A percentile compares a stretch with the other conserved stretches of the same genome.
Evolutionary conservation across 768 basidiomycete genomes (phyloP).

Genomic region (Xerocomus spinulosus): DNA sequence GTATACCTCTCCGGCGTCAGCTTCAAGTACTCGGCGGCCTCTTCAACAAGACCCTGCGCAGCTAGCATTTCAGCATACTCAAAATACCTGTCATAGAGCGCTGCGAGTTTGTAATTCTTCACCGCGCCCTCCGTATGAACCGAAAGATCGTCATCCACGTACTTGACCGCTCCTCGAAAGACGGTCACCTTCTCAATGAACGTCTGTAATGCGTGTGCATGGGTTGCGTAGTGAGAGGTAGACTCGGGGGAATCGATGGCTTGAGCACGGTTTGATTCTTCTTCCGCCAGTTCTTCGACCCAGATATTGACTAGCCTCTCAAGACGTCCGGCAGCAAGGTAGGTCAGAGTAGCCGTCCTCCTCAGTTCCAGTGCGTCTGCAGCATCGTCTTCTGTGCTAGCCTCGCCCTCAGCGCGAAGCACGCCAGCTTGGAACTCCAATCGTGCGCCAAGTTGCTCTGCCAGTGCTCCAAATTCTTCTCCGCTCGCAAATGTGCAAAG

Average conservation of each 20-base stretch:
- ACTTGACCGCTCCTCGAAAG: constrained; percentile 83
- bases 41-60: constrained; percentile 81
- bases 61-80: constrained; percentile 94
- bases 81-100: constrained; percentile 87
- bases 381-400: constrained; percentile 37
- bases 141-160: constrained; percentile 68
- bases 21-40: constrained; percentile 75
- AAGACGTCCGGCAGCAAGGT: constrained; percentile 84
- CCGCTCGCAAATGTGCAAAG: constrained; percentile 87
- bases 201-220: constrained; percentile 82
- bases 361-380: constrained; percentile 44
- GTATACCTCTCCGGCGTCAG: constrained; percentile 77
- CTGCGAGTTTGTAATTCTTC: constrained; percentile 76
- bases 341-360: constrained; percentile 89
- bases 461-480: constrained; percentile 82
- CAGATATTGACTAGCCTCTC: constrained; percentile 89
- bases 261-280: constrained; percentile 55
- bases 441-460: constrained; percentile 87
- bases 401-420: constrained; percentile 45
- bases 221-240: constrained; percentile 67
- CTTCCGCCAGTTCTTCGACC: constrained; percentile 85
- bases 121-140: constrained; percentile 35
- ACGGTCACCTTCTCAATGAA: constrained; percentile 97
- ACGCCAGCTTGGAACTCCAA: constrained; percentile 81
- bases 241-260: constrained; percentile 37